phyloP scores from a whole-genome alignment of 2,329 filamentous ascomycete genomes.

The Neofusicoccum parvum region DNA sequence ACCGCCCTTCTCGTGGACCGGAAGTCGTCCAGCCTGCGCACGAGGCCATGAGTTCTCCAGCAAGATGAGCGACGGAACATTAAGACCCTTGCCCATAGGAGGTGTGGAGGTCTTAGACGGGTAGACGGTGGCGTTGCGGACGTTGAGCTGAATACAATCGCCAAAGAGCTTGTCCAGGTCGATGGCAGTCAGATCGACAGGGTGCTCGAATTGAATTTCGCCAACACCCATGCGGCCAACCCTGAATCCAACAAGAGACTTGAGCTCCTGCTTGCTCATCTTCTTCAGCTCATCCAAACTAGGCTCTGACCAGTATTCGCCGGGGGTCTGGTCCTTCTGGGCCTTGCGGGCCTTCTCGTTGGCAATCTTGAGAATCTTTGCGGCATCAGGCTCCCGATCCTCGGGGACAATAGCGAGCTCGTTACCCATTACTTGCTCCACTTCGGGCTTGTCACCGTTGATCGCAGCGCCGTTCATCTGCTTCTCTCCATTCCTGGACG shows the following conservation, averaged over 20 bases:
- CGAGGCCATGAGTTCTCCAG: conserved; percentile 94
- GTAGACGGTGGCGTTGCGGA: conserved; percentile 87
- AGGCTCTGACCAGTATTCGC: conserved; percentile 86
- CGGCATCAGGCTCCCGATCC: conserved; percentile 54
- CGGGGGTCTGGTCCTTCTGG: conserved; percentile 58
- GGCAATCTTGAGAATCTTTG: conserved; percentile 32
- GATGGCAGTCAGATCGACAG: conserved; percentile 77
- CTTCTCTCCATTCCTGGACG: conserved; percentile 36
- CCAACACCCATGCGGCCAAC: conserved; percentile 84
- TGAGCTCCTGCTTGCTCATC: conserved; percentile 79
- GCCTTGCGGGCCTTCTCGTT: conserved; percentile 25
- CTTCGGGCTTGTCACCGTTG: conserved; percentile 55
- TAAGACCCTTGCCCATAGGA: conserved; percentile 81
- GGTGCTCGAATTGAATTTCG: conserved; percentile 74
- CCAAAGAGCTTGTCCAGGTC: conserved; percentile 79
- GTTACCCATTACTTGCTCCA: conserved; percentile 72
- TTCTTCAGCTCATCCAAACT: conserved; percentile 71
- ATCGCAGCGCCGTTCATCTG: conserved; percentile 40
- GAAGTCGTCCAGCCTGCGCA: conserved; percentile 49
- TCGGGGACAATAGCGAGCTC: conserved; percentile 81
- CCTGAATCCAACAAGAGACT: conserved; percentile 72
- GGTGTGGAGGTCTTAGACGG: conserved; percentile 70
- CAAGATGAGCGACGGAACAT: conserved; percentile 85
- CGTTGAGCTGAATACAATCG: conserved; percentile 72
- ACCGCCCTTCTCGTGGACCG: conserved; percentile 38